These are phyloP conservation scores for Prasinococcaceae sp. DNA, from an alignment of 139 green algal genomes.

Conservation along the genomic window DNA sequence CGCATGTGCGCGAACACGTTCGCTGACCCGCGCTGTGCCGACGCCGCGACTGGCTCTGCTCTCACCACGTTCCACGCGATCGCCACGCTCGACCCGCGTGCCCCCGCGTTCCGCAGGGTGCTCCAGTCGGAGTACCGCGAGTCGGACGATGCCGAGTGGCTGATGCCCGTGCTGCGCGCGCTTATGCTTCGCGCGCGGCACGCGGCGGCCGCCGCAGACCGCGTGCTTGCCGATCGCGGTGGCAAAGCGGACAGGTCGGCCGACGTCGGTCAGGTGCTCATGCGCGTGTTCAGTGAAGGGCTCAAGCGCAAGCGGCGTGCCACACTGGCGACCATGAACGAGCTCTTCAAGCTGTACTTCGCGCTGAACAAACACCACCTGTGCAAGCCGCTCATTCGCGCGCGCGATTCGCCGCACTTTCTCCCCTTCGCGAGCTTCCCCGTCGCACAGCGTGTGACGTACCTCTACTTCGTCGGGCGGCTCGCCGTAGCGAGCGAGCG, in stretches of 20 bases:
- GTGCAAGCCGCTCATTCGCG: not conserved
- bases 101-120: too few species aligned
- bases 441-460: not conserved
- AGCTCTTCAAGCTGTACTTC: constrained; percentile 31
- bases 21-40: too few species aligned
- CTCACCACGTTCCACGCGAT: too few species aligned
- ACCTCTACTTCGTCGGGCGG: not conserved
- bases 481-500: not conserved
- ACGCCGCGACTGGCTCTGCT: too few species aligned
- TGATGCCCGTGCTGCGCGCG: too few species aligned
- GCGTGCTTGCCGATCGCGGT: too few species aligned
- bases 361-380: not conserved
- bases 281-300: constrained; percentile 29
- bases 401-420: constrained; percentile 12
- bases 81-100: too few species aligned
- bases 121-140: too few species aligned
- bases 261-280: constrained; percentile 30
- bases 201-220: too few species aligned
- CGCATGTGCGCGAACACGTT: too few species aligned
- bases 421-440: not conserved
- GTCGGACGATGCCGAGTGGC: too few species aligned
- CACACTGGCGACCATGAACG: constrained; percentile 39
- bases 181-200: too few species aligned
- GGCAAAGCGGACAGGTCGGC: constrained; percentile 25
- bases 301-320: constrained; percentile 41